These are phyloP conservation scores for Amanita pallidorosea DNA, from an alignment of 768 basidiomycete species.

Conservation along the genomic window DNA sequence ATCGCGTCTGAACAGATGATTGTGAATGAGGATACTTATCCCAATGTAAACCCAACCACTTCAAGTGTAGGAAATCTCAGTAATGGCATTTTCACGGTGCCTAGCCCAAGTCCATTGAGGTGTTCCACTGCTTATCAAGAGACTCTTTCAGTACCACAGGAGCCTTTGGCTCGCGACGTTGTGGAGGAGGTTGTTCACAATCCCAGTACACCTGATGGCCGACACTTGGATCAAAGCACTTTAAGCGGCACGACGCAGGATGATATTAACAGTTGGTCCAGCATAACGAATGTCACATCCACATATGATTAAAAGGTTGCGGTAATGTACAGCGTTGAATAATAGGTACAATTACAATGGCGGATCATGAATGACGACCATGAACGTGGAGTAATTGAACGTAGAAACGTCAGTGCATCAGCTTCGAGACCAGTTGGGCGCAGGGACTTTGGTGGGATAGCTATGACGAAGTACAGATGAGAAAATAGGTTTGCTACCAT, in stretches of 20 bases:
- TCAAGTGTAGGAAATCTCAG: background rate
- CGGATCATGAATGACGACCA: too few relatives aligned
- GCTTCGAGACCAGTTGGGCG: constrained; percentile 14
- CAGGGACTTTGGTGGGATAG: constrained; percentile 13
- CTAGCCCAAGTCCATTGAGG: constrained; percentile 33
- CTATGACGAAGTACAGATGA: constrained; percentile 2
- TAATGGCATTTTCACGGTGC: constrained; percentile 13
- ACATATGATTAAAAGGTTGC: too few relatives aligned
- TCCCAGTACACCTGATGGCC: background rate
- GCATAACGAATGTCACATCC: too few relatives aligned
- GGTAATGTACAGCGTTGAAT: too few relatives aligned
- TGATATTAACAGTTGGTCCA: background rate
- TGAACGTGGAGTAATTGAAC: too few relatives aligned
- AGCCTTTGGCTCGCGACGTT: background rate
- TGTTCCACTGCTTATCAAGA: constrained; percentile 27
- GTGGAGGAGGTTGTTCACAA: background rate
- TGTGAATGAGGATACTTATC: constrained; percentile 4
- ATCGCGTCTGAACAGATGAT: background rate
- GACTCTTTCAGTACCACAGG: background rate
- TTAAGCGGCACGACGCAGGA: background rate
- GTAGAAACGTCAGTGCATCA: background rate
- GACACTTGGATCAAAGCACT: background rate
- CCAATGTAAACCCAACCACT: background rate
- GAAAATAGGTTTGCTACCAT: background rate
- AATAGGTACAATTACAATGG: too few relatives aligned